Evolutionary conservation across 2,329 filamentous ascomycete genomes (phyloP), one percentile per base, ranked within the genome.

Genomic region (Pseudogymnoascus sp.): DNA sequence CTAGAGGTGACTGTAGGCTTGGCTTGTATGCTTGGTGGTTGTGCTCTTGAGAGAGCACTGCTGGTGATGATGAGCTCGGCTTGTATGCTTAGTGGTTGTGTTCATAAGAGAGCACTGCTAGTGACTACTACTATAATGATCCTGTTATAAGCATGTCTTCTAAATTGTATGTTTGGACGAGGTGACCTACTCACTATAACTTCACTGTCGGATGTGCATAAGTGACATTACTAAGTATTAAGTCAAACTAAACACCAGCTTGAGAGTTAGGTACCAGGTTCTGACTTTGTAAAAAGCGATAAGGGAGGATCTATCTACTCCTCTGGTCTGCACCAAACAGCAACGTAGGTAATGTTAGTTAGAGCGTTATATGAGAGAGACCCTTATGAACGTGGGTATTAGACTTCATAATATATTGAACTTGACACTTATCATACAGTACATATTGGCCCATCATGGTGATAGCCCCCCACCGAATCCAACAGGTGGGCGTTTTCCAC

Each of bases 401-500:
- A 30, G 26, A 52, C 23, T 19, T 33, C 9, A 10, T 52, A 19
- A 28, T 52, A 52, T 52, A 52, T 52, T 52, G 45, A 30, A 52
- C 45, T 30, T 52, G 26, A 19, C 45, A 33, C 41, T 52, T 52
- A 52, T 52, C 23, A 19, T 52, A 52, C 45, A 52, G 45, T 30
- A 52, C 9, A 48, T 30, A 18, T 9, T 18, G 45, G 10, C 15
- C 5, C n/a, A 19, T 52, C 26, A 52, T 33, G n/a, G n/a, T 13
- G 45, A 52, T 33, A 84, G 74, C 68, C 84, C 84, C 0, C 92
- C 94, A 0, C 94, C 94, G 76, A 99, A 97, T 0, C 94, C 94
- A 59, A 96, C 91, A 2, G 92, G 92, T 61, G 86, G 80, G 67
- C 91, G 83, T 62, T 77, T 79, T 1, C 88, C 86, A 34, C 79